Base-by-base conservation (phyloP, 2,329 filamentous ascomycete genomes). In the Ceratocystis smalleyi region DNA sequence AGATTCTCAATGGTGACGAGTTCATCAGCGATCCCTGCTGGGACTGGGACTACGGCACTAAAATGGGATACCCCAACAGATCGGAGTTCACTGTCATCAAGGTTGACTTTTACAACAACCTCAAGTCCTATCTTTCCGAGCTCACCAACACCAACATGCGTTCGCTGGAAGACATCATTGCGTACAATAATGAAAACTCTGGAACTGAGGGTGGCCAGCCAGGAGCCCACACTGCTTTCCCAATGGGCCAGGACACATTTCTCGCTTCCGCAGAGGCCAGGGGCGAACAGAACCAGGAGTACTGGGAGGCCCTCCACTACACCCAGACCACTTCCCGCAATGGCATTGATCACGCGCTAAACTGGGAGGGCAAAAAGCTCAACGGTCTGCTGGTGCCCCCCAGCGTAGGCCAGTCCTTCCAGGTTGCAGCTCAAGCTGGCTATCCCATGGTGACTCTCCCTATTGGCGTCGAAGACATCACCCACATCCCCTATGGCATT, bases 21-120 rank as follows among this genome's bases (percentile, higher is more conserved):
- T 81, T 88, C 24, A 79, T 90, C 12, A 81, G 80, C 40, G 84
- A 83, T 0, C 72, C 80, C 60, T 84, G 85, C n/a, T 91, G 86
- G 86, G 77, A 90, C 72, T 91, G 87, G 80, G 85, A 87, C 69
- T 86, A 83, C 67, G 85, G 86, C 15, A 77, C 68, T 5, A 78
- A 76, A 0, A 80, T 84, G 2, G 84, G 84, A 1, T 83, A 76
- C 69, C 75, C 83, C n/a, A 88, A 89, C 67, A 82, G 89, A 73
- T 88, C 84, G 12, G 86, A 89, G 71, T 89, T 85, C 73, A 87
- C 83, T 0, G 82, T 86, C 60, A 78, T 90, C 68, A 89, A 88
- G 72, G 83, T 85, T 0, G 84, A 88, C 71, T 86, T 86, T 69
- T 86, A 86, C 73, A 79, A 79, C 70, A 77, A 81, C 70, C 77